Percentiles rank a stretch among this genome's conserved stretches.
Evolutionary conservation across 371 early-diverging fungal genomes (phyloP).

Genomic region (Circinella umbellata): DNA sequence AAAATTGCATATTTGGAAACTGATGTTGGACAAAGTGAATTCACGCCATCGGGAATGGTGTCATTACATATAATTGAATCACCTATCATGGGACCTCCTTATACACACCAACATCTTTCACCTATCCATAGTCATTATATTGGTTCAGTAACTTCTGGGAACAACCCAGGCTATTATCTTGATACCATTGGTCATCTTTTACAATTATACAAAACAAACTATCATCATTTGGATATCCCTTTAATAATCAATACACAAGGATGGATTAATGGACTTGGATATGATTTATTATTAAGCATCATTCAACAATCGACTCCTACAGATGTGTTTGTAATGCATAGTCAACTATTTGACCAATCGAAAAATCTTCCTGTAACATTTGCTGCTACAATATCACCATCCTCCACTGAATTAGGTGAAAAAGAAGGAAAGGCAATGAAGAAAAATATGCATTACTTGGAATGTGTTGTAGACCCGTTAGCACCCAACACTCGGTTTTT

Average conservation of each 20-base stretch:
- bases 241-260: slow-evolving; percentile 85
- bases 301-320: slow-evolving; percentile 57
- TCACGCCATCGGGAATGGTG: slow-evolving; percentile 73
- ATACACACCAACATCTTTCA: slow-evolving; percentile 64
- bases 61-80: slow-evolving; percentile 68
- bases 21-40: slow-evolving; percentile 85
- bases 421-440: not conserved
- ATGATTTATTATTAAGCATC: slow-evolving; percentile 66
- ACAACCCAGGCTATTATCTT: slow-evolving; percentile 75
- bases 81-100: slow-evolving; percentile 81
- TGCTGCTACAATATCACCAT: not conserved
- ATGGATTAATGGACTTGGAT: slow-evolving; percentile 82
- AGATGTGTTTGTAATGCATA: slow-evolving; percentile 52
- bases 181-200: slow-evolving; percentile 61
- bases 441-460: slow-evolving; percentile 26
- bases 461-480: slow-evolving; percentile 8
- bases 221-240: slow-evolving; percentile 49
- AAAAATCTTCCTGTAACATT: slow-evolving; percentile 45
- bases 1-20: slow-evolving; percentile 78
- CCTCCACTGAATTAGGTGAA: not conserved
- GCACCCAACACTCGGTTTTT: slow-evolving; percentile 32
- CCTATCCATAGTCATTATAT: slow-evolving; percentile 69
- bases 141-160: slow-evolving; percentile 66
- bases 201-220: slow-evolving; percentile 44
- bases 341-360: not conserved